phyloP scores from a whole-genome alignment of 2,329 filamentous ascomycete genomes.

The Orbilia blumenaviensis region DNA sequence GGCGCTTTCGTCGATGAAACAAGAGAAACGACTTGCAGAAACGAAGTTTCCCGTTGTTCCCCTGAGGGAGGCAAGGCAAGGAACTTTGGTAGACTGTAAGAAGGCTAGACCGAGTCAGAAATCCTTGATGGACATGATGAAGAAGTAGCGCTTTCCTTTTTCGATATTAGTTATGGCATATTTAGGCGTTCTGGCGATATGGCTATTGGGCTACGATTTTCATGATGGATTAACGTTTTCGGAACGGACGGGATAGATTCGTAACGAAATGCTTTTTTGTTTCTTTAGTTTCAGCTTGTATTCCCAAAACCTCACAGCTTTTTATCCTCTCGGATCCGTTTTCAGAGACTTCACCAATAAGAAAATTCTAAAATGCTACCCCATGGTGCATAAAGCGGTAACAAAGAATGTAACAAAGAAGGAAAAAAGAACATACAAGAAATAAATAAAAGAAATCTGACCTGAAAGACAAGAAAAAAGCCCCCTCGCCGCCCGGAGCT shows the following conservation, averaged over 20 bases:
- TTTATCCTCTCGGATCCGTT: slow-evolving; percentile 3
- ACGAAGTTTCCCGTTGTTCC: slow-evolving; percentile 60
- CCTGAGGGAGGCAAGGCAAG: slow-evolving; percentile 54
- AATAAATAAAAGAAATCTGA: slow-evolving; percentile 15
- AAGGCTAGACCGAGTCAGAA: slow-evolving; percentile 31
- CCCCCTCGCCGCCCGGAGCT: slow-evolving; percentile 8
- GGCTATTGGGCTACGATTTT: neutral
- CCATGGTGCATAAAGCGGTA: slow-evolving; percentile 16
- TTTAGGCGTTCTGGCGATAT: neutral
- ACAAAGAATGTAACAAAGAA: slow-evolving; percentile 7
- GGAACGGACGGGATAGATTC: neutral
- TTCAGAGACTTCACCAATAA: neutral
- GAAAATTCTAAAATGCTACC: slow-evolving; percentile 16
- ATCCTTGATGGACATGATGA: slow-evolving; percentile 41
- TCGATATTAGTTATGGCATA: neutral
- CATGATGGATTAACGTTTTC: slow-evolving; percentile 10
- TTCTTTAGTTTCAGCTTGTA: neutral
- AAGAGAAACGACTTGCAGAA: slow-evolving; percentile 77
- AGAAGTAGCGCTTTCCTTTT: slow-evolving; percentile 5
- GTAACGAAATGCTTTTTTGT: slow-evolving; percentile 6
- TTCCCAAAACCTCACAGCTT: slow-evolving; percentile 16
- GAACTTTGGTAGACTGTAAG: slow-evolving; percentile 37
- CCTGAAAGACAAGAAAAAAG: neutral
- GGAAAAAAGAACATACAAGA: neutral
- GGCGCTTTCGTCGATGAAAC: slow-evolving; percentile 84